Conservation (phyloP, 306 rosid genomes). For the Fragaria iinumae region DNA sequence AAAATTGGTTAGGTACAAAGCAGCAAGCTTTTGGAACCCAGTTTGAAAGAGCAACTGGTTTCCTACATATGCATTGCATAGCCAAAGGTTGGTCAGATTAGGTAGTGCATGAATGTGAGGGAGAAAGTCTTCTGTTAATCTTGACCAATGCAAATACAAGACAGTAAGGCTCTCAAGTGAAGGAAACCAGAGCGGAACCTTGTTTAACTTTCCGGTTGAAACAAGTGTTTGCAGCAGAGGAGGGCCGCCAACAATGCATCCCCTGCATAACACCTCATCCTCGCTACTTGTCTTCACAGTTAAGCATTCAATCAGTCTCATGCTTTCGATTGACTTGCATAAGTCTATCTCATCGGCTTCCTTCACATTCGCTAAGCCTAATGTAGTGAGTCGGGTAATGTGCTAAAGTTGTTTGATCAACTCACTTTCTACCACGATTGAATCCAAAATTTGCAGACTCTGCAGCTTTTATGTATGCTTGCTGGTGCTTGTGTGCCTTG, state of each 20-base stretch:
- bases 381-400: no score
- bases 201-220: slow-evolving; percentile 13
- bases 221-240: not conserved
- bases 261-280: slow-evolving; percentile 9
- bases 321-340: no score
- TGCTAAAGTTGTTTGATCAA: no score
- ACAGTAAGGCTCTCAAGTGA: slow-evolving; percentile 13
- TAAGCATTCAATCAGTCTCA: no score
- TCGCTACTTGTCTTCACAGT: slow-evolving; percentile 5
- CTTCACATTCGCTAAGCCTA: no score
- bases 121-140: slow-evolving; percentile 4
- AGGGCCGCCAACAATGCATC: slow-evolving; percentile 8
- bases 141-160: slow-evolving; percentile 13
- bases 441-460: no score
- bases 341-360: no score
- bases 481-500: no score
- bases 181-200: slow-evolving; percentile 7
- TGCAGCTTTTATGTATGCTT: no score
- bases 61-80: slow-evolving; percentile 11
- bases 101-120: not conserved
- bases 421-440: no score
- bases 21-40: slow-evolving; percentile 17
- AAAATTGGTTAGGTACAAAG: not conserved
- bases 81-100: not conserved
- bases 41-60: not conserved